Base-by-base conservation (phyloP, 768 basidiomycete species). In the Lentinula edodes region DNA sequence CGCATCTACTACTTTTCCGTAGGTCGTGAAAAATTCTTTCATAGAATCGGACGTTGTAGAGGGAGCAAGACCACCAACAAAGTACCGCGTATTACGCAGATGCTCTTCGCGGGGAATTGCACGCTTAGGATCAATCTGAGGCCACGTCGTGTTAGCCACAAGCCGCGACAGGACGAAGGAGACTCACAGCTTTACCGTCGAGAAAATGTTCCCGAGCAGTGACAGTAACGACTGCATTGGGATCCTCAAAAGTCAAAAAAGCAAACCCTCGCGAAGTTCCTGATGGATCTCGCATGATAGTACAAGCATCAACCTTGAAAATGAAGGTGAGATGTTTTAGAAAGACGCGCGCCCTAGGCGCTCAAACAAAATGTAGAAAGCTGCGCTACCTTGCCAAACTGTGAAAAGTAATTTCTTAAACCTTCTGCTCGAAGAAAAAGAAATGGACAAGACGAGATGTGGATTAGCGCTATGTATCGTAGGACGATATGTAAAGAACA, bases 41-140 rank as follows among this genome's bases (percentile, higher is more conserved):
- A 93, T 85, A 1, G 83, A 79, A 23, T 91, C 89, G 6, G 86
- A 83, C 0, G 86, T 90, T 41, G 90, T 89, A 6, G 74, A 70
- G 1, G 87, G 80, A 0, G 89, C 79, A 3, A 93, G 78, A 15
- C 90, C 89, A 12, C 91, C 91, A 3, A 93, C 89, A 66, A 93
- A 93, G 67, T 91, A 87, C 55, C 91, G 89, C 39, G 88, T 86
- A 60, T 89, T 88, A 18, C 84, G 75, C 52, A 86, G 72, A 67
- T 91, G 90, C 65, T 93, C 91, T 69, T 90, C 86, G 52, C 90
- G 82, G 7, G 91, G 91, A 61, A 93, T 92, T 0, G 91, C 91
- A 43, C 91, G 85, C 73, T 93, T 93, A 4, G 91, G 91, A 68
- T 93, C 91, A 67, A 93, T 93, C 91, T 93, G 70, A 36, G 52